phyloP scores from a whole-genome alignment of 345 rosid species.

The Eucalyptus marginata region DNA sequence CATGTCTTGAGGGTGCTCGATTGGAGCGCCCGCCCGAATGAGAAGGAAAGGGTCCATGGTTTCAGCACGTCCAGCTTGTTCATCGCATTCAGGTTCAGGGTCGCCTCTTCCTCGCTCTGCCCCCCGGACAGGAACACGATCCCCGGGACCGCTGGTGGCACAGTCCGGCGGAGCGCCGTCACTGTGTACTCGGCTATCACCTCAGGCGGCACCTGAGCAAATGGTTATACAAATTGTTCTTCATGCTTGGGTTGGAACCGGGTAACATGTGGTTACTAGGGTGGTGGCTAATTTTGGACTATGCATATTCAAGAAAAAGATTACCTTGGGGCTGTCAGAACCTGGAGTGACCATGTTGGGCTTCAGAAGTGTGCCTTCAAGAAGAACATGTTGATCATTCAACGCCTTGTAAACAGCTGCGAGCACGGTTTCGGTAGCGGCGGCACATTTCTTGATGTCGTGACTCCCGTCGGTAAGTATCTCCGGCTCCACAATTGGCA shows the following conservation, averaged over 20 bases:
- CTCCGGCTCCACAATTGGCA: constrained; percentile 93
- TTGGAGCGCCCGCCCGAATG: constrained; percentile 90
- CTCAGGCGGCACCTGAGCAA: constrained; percentile 5
- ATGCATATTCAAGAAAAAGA: not conserved
- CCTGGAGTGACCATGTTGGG: constrained; percentile 99
- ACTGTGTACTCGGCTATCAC: constrained; percentile 71
- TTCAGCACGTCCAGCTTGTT: constrained; percentile 65
- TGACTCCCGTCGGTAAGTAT: constrained; percentile 77
- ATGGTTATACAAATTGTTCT: not conserved
- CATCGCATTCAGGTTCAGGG: constrained; percentile 78
- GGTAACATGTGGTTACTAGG: not conserved
- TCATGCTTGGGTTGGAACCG: not conserved
- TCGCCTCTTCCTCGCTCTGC: constrained; percentile 87
- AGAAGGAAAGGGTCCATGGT: constrained; percentile 95
- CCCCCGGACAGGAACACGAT: constrained; percentile 85
- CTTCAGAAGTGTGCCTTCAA: constrained; percentile 91
- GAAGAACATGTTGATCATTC: constrained; percentile 90
- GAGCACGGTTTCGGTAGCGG: constrained; percentile 71
- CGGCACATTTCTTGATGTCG: constrained; percentile 76
- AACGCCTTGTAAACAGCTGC: constrained; percentile 90
- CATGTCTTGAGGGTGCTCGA: constrained; percentile 92
- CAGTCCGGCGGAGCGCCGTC: constrained; percentile 67
- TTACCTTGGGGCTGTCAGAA: constrained; percentile 80
- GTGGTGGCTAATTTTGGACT: not conserved
- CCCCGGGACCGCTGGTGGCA: constrained; percentile 84